Base-by-base conservation (phyloP, 2,329 filamentous ascomycete species). In the Sporothrix variecibatus region DNA sequence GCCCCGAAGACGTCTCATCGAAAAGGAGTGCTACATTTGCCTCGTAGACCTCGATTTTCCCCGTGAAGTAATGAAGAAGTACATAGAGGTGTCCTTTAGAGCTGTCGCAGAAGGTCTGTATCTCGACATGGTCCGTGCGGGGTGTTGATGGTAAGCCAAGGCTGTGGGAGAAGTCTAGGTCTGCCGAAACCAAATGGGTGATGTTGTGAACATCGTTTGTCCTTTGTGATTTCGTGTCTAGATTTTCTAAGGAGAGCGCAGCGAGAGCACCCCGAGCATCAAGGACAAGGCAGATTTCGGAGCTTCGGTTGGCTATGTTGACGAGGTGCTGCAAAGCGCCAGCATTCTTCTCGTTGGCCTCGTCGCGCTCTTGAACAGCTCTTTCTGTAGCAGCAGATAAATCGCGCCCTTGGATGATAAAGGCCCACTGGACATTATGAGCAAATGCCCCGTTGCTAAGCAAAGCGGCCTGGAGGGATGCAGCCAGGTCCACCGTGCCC, bases 181-280 rank as follows among this genome's bases (percentile, higher is more conserved):
- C 83, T 23, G 83, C 79, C 0, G 87, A 87, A 78, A 93, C 89
- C 34, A 95, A 88, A 79, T 97, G 93, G 1, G 94, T 90, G 77
- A 98, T 91, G 79, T 94, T 96, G 84, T 96, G 97, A n/a, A 95
- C 89, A 76, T 91, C 90, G 38, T 90, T 86, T 3, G 88, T 86
- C 75, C 89, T 89, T 77, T 89, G 89, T 43, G 87, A 85, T 79
- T 91, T 94, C 78, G 89, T 91, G 49, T 92, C 92, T 26, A 97
- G 88, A 79, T 95, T 95, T 81, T 98, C 95, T 73, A 99, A 84
- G 0, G 94, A 95, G 93, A 95, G 98, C 0, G 94, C 94, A 56
- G 93, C 94, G 92, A 98, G 94, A 77, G 91, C 91, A 0, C 95
- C 95, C 67, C 87, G 85, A n/a, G 91, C 91, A 81, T 98, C 94